Conservation (phyloP, 2,329 filamentous ascomycete species). For the Aschersonia sp. region DNA sequence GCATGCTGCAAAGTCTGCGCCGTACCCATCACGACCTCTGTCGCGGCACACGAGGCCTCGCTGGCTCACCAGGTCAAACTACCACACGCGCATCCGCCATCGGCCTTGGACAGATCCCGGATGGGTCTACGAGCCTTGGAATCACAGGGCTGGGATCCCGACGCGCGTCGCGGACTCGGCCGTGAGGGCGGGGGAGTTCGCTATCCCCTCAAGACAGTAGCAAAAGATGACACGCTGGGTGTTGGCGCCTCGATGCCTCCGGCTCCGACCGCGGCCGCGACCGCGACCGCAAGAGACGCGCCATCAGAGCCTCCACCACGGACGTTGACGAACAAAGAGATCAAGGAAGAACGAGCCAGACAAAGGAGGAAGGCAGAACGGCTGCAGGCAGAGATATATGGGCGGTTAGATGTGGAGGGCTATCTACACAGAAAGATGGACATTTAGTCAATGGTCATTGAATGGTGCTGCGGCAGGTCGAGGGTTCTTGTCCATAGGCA, state of each 20-base stretch:
- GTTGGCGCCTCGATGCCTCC: slow-evolving; percentile 39
- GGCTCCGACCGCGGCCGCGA: slow-evolving; percentile 14
- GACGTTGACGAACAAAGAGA: slow-evolving; percentile 43
- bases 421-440: slow-evolving; percentile 42
- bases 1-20: slow-evolving; percentile 21
- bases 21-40: slow-evolving; percentile 16
- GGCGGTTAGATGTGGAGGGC: slow-evolving; percentile 57
- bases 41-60: slow-evolving; percentile 38
- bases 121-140: slow-evolving; percentile 55
- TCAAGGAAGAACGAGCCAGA: slow-evolving; percentile 26
- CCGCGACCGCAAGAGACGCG: too few species aligned
- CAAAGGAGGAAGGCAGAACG: slow-evolving; percentile 44
- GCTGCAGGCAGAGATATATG: slow-evolving; percentile 58
- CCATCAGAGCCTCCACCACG: slow-evolving; percentile 32
- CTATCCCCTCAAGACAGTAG: slow-evolving; percentile 56
- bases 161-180: slow-evolving; percentile 58
- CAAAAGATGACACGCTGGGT: slow-evolving; percentile 63
- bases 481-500: too few species aligned
- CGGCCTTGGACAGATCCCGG: slow-evolving; percentile 51
- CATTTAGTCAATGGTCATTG: neutral
- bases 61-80: slow-evolving; percentile 60
- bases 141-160: slow-evolving; percentile 60
- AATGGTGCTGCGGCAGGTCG: neutral
- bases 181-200: slow-evolving; percentile 55
- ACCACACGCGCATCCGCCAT: slow-evolving; percentile 56